Evolutionary conservation across 2,329 filamentous ascomycete genomes (phyloP).

Genomic region (Xylariaceae sp.): DNA sequence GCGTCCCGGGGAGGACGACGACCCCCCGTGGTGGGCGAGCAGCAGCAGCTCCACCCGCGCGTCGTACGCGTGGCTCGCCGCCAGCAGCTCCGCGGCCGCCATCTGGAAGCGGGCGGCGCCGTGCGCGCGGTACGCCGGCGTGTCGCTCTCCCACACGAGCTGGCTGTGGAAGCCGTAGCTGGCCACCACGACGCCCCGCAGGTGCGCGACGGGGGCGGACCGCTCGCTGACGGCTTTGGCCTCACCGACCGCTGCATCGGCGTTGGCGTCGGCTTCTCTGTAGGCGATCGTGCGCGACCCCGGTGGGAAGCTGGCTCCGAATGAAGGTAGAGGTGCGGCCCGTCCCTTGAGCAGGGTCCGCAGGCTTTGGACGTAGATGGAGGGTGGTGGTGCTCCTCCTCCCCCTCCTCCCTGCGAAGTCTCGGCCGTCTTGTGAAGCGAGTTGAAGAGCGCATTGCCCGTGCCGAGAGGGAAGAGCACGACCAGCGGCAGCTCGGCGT

Average conservation of each 20-base stretch:
- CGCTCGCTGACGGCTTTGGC: background rate
- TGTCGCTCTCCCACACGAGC: constrained; percentile 88
- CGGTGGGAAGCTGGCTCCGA: constrained; percentile 56
- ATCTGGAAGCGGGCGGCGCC: constrained; percentile 78
- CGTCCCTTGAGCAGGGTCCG: constrained; percentile 57
- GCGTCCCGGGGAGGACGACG: background rate
- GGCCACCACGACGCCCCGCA: constrained; percentile 77
- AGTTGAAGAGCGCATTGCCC: constrained; percentile 62
- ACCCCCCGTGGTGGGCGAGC: background rate
- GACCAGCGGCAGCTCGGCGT: constrained; percentile 37
- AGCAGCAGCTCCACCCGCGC: constrained; percentile 35
- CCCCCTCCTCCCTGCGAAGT: constrained; percentile 7
- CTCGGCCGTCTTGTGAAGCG: constrained; percentile 56
- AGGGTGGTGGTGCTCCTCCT: constrained; percentile 18
- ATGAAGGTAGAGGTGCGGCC: constrained; percentile 54
- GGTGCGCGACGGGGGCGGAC: constrained; percentile 29
- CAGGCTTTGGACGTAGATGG: constrained; percentile 45
- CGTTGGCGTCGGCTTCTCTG: constrained; percentile 9
- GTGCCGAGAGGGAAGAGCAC: constrained; percentile 59
- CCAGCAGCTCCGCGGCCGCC: constrained; percentile 73
- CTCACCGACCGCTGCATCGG: constrained; percentile 1
- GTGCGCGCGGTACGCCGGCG: constrained; percentile 70
- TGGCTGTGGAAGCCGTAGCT: constrained; percentile 89
- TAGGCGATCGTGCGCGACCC: constrained; percentile 48
- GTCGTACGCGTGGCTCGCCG: constrained; percentile 45